These are phyloP conservation scores for Umbellularia californica DNA, from an alignment of 164 flowering plant genomes.

Conservation along the genomic window DNA sequence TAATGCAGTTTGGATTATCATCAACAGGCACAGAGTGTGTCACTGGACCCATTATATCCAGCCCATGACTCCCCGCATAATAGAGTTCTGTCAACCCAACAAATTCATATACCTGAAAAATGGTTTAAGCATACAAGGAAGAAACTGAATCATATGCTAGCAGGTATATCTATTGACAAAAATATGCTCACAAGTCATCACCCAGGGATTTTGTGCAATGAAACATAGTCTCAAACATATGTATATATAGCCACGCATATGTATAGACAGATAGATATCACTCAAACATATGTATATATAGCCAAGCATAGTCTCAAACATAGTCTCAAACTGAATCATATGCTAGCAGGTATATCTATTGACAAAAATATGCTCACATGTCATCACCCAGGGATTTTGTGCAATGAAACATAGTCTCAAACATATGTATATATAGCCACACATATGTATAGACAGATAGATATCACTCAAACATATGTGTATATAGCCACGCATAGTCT, in stretches of 20 bases:
- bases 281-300: neutral
- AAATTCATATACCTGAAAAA: conserved; percentile 66
- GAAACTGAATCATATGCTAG: neutral
- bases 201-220: neutral
- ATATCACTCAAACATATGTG: neutral
- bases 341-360: neutral
- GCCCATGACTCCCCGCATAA: conserved; percentile 99
- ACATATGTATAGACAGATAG: neutral
- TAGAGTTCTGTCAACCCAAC: conserved; percentile 79
- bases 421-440: too few relatives aligned
- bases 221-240: neutral
- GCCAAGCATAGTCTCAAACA: neutral
- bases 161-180: neutral
- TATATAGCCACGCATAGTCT: too few relatives aligned
- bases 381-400: neutral
- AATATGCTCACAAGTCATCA: neutral
- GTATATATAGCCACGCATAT: too few relatives aligned
- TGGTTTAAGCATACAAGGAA: neutral
- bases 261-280: neutral
- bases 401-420: neutral
- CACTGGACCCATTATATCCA: conserved; percentile 83
- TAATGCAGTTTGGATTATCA: conserved; percentile 38
- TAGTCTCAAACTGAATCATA: neutral
- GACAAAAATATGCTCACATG: neutral
- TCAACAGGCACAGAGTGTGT: conserved; percentile 17